Base-by-base conservation (phyloP, 139 green algal genomes). In the Closterium sp. region DNA sequence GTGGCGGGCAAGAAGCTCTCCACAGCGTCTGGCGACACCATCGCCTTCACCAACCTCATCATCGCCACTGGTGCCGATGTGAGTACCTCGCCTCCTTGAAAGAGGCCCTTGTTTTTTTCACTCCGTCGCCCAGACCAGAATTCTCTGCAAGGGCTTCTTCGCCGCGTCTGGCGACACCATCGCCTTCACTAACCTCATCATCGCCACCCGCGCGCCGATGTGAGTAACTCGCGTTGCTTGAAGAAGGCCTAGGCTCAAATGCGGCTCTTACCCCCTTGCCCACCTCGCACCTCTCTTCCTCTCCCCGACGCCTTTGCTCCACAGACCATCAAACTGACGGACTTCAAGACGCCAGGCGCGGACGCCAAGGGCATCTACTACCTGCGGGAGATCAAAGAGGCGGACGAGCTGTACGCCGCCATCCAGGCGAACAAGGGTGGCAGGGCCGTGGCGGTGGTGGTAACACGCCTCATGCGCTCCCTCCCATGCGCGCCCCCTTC, bases 21-120 rank as follows among this genome's bases (percentile, higher is more conserved):
- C 7, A 96, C 96, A 0, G 94, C 92, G 0, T 45, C 24, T 27
- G 97, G 96, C 0, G 95, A 96, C 0, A 91, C 84, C 29, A 94
- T 99, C 62, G 89, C 27, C 0, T 99, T 97, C 91, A 95, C 97
- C n/a, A 97, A 96, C 92, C 96, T 99, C 31, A 96, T 99, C 31
- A 92, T 99, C 31, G 97, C 96, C 29, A 98, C 97, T 6, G 97
- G 97, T 5, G 96, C 96, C 7, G 92, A 95, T 91, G 97, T 98
- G 86, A 86, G 92, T 30, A 50, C 0, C 10, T 88, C 5, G 10
- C 9, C 9, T 19, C 45, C 45, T 19, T 70, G 11, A 22, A n/a
- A n/a, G n/a, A n/a, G n/a, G n/a, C n/a, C n/a, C n/a, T n/a, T n/a
- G n/a, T n/a, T n/a, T n/a, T n/a, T n/a, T n/a, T n/a, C n/a, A n/a